These are phyloP conservation scores for Macroventuria anomochaeta DNA, from an alignment of 2,329 filamentous ascomycete species.

Conservation along the genomic window DNA sequence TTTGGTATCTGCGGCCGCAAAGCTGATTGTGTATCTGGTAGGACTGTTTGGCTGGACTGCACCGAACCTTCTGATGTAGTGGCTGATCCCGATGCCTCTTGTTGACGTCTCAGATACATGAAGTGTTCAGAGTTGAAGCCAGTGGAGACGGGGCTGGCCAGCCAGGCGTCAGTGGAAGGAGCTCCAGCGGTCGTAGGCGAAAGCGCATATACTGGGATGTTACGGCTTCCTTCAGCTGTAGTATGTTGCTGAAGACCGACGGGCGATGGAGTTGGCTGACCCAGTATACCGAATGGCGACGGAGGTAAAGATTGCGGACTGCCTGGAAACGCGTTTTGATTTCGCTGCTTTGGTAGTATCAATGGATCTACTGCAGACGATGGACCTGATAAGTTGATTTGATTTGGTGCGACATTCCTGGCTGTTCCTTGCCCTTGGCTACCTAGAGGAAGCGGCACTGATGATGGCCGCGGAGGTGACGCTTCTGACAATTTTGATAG, in stretches of 20 bases:
- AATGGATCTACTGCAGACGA: background rate
- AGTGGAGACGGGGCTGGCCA: background rate
- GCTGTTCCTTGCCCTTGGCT: background rate
- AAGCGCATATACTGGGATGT: conserved; percentile 1
- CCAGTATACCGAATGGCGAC: background rate
- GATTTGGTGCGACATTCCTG: background rate
- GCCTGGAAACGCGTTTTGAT: no score
- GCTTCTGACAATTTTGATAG: background rate
- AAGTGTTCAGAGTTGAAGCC: conserved; percentile 1
- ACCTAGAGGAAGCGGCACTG: background rate
- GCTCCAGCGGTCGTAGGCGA: background rate
- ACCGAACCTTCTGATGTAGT: background rate
- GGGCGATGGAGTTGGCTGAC: background rate
- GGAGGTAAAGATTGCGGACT: background rate
- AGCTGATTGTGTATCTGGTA: background rate
- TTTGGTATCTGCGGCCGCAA: background rate
- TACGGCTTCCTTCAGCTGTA: background rate
- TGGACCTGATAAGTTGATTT: background rate
- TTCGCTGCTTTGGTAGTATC: background rate
- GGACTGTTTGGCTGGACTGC: background rate
- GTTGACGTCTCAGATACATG: conserved; percentile 3
- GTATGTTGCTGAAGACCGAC: background rate
- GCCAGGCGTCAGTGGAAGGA: no score
- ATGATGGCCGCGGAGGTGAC: background rate
- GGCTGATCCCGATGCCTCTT: background rate